Evolutionary conservation across 257 asterid genomes (phyloP).

Genomic region (Catharanthus roseus): DNA sequence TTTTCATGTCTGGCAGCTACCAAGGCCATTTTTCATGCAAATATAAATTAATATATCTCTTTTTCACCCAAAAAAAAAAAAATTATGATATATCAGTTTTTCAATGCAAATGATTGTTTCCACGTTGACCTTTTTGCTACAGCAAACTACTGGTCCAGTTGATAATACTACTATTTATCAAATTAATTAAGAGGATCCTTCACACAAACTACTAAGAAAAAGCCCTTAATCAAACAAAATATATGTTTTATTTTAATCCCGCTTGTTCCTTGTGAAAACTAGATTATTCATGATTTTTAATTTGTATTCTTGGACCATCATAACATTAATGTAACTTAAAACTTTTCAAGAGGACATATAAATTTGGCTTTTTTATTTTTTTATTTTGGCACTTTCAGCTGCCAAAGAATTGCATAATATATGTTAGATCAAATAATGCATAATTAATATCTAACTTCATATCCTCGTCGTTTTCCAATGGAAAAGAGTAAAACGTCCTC

Average conservation of each 20-base stretch:
- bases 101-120: conserved; percentile 16
- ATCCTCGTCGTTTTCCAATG: not conserved
- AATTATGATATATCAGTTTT: too few relatives aligned
- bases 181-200: too few relatives aligned
- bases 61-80: too few relatives aligned
- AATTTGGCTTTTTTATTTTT: not conserved
- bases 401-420: too few relatives aligned
- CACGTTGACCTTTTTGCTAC: conserved; percentile 15
- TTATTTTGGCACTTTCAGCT: not conserved
- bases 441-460: not conserved
- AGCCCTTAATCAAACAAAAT: conserved; percentile 1
- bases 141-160: not conserved
- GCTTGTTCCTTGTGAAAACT: not conserved
- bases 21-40: conserved; percentile 4
- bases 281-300: not conserved
- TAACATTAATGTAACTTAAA: not conserved
- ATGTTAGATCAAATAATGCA: too few relatives aligned
- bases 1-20: conserved; percentile 7
- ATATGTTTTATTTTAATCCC: not conserved
- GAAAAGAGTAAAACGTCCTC: not conserved
- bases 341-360: not conserved
- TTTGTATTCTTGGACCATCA: not conserved
- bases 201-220: not conserved
- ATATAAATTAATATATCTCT: too few relatives aligned
- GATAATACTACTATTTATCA: not conserved